These are phyloP conservation scores for Phytophthora sojae DNA, from an alignment of 352 stramenopile species.

Conservation along the genomic window DNA sequence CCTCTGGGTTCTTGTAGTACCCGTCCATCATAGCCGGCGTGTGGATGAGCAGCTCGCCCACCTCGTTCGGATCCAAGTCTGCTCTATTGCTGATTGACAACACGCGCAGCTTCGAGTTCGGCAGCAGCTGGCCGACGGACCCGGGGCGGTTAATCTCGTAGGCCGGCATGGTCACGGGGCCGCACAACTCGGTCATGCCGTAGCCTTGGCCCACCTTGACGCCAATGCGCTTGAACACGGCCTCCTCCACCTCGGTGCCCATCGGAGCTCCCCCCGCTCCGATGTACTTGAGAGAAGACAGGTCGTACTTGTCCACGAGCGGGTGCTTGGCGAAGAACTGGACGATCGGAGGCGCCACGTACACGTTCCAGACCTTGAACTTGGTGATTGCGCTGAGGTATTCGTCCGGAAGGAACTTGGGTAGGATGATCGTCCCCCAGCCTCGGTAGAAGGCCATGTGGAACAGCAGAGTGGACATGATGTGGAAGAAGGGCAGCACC, in stretches of 20 bases:
- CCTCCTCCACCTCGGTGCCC: conserved; percentile 69
- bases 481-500: conserved; percentile 94
- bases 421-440: conserved; percentile 78
- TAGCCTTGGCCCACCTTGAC: conserved; percentile 56
- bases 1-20: conserved; percentile 80
- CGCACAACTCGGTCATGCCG: conserved; percentile 69
- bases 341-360: conserved; percentile 88
- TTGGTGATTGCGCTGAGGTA: conserved; percentile 85
- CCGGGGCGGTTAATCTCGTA: conserved; percentile 38
- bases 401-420: conserved; percentile 84
- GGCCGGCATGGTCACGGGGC: conserved; percentile 56
- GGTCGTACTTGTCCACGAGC: conserved; percentile 90
- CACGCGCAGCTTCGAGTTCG: conserved; percentile 49
- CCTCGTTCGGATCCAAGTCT: conserved; percentile 37
- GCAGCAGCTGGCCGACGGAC: conserved; percentile 45
- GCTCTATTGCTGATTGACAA: conserved; percentile 40
- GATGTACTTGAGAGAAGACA: conserved; percentile 74
- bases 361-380: conserved; percentile 62
- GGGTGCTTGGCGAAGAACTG: conserved; percentile 86
- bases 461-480: conserved; percentile 83
- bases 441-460: conserved; percentile 76
- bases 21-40: conserved; percentile 38
- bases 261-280: conserved; percentile 87
- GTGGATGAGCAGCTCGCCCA: conserved; percentile 82
- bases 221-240: conserved; percentile 67